These are phyloP conservation scores for Aristolochia contorta DNA, from an alignment of 164 flowering plant genomes.

Conservation along the genomic window DNA sequence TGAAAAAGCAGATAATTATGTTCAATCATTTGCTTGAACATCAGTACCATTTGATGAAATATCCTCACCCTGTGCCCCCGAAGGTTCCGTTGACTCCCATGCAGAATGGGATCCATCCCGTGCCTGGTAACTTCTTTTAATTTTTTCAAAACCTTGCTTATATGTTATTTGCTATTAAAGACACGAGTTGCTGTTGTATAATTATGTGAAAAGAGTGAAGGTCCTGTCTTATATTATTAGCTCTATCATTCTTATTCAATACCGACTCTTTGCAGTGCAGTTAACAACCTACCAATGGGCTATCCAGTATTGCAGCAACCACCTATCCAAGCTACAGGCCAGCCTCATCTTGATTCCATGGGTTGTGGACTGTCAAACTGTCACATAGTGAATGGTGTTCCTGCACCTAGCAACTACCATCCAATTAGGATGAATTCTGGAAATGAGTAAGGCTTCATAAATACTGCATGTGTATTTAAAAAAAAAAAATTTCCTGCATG, in stretches of 20 bases:
- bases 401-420: slow-evolving; percentile 76
- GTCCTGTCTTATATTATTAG: too few relatives aligned
- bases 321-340: slow-evolving; percentile 66
- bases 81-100: slow-evolving; percentile 83
- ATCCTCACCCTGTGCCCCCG: slow-evolving; percentile 36
- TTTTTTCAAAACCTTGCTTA: neutral
- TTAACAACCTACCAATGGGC: slow-evolving; percentile 89
- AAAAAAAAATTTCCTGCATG: too few relatives aligned
- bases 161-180: neutral
- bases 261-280: slow-evolving; percentile 59
- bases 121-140: slow-evolving; percentile 49
- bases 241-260: slow-evolving; percentile 28
- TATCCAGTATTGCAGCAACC: slow-evolving; percentile 86
- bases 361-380: slow-evolving; percentile 69
- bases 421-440: slow-evolving; percentile 79
- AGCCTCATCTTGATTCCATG: slow-evolving; percentile 82
- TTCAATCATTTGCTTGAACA: slow-evolving; percentile 90
- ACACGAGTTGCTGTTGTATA: too few relatives aligned
- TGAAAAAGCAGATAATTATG: slow-evolving; percentile 84
- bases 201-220: neutral
- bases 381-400: slow-evolving; percentile 94
- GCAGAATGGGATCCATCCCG: slow-evolving; percentile 88
- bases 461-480: neutral
- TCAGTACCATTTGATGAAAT: slow-evolving; percentile 78
- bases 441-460: slow-evolving; percentile 50